phyloP scores from a whole-genome alignment of 768 basidiomycete species.

The Psilocybe tampanensis region DNA sequence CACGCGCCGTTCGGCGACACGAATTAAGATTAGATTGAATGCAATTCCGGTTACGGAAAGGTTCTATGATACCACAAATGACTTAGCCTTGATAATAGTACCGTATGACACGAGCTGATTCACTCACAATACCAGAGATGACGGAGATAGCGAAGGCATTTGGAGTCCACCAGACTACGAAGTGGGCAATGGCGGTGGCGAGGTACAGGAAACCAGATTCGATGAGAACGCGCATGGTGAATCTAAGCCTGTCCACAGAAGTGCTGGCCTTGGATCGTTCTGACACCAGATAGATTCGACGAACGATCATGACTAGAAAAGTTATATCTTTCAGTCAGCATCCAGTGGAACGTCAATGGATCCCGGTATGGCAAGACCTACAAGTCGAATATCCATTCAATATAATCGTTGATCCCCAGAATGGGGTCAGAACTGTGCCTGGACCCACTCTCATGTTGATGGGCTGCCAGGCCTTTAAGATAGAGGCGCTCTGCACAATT shows the following conservation, averaged over 20 bases:
- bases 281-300: conserved; percentile 7
- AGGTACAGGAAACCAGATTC: conserved; percentile 22
- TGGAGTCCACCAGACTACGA: conserved; percentile 12
- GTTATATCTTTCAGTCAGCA: neutral
- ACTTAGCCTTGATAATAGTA: no score
- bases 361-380: no score
- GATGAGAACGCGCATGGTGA: conserved; percentile 12
- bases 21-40: conserved; percentile 24
- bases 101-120: neutral
- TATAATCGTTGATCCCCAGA: conserved; percentile 8
- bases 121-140: conserved; percentile 18
- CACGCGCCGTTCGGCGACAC: conserved; percentile 1
- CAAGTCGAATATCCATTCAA: conserved; percentile 9
- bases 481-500: conserved; percentile 3
- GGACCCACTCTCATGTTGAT: conserved; percentile 7
- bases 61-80: conserved; percentile 14
- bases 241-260: neutral
- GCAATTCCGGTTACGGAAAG: conserved; percentile 19
- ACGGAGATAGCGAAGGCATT: conserved; percentile 11
- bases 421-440: conserved; percentile 8
- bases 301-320: conserved; percentile 9
- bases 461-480: conserved; percentile 6
- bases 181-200: conserved; percentile 11
- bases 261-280: neutral
- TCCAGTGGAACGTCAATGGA: neutral